A percentile compares a stretch with the other conserved stretches of the same genome.
phyloP scores from a whole-genome alignment of 2,329 filamentous ascomycete genomes.

The Escovopsis sp. region DNA sequence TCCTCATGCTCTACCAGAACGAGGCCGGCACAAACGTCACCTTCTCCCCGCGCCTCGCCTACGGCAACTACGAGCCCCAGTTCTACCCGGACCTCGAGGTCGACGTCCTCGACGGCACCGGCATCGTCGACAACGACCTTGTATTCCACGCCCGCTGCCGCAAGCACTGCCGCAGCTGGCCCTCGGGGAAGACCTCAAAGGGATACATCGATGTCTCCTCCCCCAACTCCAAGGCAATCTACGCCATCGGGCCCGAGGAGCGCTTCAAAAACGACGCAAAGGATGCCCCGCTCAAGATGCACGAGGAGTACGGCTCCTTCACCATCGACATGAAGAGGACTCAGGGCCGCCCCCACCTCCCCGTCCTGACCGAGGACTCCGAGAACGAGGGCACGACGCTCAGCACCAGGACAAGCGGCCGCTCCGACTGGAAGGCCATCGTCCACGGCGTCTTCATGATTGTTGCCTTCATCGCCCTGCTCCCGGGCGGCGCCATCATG shows the following conservation, averaged over 20 bases:
- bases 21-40: slow-evolving; percentile 33
- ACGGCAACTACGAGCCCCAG: slow-evolving; percentile 37
- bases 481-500: slow-evolving; percentile 40
- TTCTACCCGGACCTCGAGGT: slow-evolving; percentile 29
- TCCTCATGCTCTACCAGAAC: slow-evolving; percentile 40
- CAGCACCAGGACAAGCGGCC: slow-evolving; percentile 16
- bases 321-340: slow-evolving; percentile 39
- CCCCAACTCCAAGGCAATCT: slow-evolving; percentile 35
- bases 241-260: slow-evolving; percentile 37
- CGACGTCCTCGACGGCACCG: slow-evolving; percentile 31
- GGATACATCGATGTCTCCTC: slow-evolving; percentile 37
- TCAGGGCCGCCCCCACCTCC: slow-evolving; percentile 27
- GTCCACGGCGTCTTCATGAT: slow-evolving; percentile 40
- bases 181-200: slow-evolving; percentile 12
- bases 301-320: slow-evolving; percentile 39
- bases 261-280: slow-evolving; percentile 26
- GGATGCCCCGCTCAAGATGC: slow-evolving; percentile 33
- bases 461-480: slow-evolving; percentile 36
- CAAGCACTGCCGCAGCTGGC: slow-evolving; percentile 37
- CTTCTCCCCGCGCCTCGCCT: slow-evolving; percentile 37
- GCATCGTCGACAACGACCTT: slow-evolving; percentile 30
- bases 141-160: slow-evolving; percentile 37
- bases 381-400: slow-evolving; percentile 22
- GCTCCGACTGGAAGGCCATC: slow-evolving; percentile 24
- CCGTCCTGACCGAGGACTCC: slow-evolving; percentile 21